Conservation (phyloP, 2,329 filamentous ascomycete species). For the Bretziella fagacearum region DNA sequence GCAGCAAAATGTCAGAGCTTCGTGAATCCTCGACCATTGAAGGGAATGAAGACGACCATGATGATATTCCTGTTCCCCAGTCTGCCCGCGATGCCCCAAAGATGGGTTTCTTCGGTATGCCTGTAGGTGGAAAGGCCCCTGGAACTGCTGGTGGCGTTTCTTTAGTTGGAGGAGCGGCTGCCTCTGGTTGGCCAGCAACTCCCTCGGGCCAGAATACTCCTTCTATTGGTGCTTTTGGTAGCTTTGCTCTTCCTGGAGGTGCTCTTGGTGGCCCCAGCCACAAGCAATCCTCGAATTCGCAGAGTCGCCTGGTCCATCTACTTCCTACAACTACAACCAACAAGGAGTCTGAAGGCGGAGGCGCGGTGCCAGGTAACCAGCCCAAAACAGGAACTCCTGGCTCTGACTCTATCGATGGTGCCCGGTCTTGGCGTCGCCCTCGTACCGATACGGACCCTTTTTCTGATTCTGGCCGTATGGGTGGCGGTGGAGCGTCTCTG, state of each 20-base stretch:
- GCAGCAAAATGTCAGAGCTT: constrained; percentile 21
- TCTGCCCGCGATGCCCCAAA: constrained; percentile 13
- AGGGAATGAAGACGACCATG: constrained; percentile 29
- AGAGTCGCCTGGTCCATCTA: constrained; percentile 73
- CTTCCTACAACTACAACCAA: constrained; percentile 31
- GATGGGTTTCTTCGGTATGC: constrained; percentile 10
- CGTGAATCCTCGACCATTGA: constrained; percentile 32
- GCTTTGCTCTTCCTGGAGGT: constrained; percentile 54
- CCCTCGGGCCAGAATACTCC: constrained; percentile 28
- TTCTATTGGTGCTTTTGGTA: constrained; percentile 75
- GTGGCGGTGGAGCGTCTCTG: background rate
- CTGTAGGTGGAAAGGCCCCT: background rate
- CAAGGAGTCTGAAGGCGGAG: constrained; percentile 34
- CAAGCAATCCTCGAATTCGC: constrained; percentile 28
- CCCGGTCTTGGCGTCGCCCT: constrained; percentile 41
- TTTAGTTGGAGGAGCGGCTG: constrained; percentile 29
- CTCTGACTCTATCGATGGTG: constrained; percentile 18
- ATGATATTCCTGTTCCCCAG: constrained; percentile 18
- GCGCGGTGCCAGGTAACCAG: constrained; percentile 21
- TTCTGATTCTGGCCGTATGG: constrained; percentile 41
- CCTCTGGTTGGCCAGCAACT: constrained; percentile 30
- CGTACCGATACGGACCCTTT: constrained; percentile 63
- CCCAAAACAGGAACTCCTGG: constrained; percentile 23
- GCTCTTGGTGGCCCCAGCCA: constrained; percentile 26
- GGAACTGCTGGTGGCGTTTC: constrained; percentile 8